Base-by-base conservation (phyloP, 73 alveolate genomes). In the Tetrahymena borealis region DNA sequence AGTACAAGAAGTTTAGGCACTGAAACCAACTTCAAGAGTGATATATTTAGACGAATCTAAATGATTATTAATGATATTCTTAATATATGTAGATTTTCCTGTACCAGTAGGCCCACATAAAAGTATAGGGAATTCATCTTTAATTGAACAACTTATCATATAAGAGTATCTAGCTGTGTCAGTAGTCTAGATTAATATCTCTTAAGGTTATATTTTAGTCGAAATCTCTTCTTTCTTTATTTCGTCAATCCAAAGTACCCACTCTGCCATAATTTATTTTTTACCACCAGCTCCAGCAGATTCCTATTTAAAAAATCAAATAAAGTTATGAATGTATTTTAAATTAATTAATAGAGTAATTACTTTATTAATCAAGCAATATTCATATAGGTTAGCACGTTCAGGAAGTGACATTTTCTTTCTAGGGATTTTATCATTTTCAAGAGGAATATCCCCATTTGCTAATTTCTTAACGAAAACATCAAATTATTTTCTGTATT, bases 61-160 rank as follows among this genome's bases (percentile, higher is more conserved):
- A 37, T 95, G 95, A 92, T 97, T 96, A 77, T 95, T 97, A 90
- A 97, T 97, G 78, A 96, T 97, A 94, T 97, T 97, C 96, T 96
- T 91, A 39, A 97, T 95, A 94, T 97, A 97, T 43, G 95, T 95
- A 31, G 99, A 93, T 94, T 98, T 98, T 38, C 99, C 99, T 8
- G 99, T 98, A 43, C 99, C 99, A 7, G 99, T 97, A 28, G 99
- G 99, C 1, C 99, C 99, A 79, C 98, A 97, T 43, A 97, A 97
- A 39, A 98, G 94, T 32, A 97, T 95, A 39, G 97, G 96, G 35
- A 60, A 60, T 13, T 60, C 85, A 60, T 60, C 85, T 60, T 60
- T 32, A 20, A 60, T 60, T 13, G 85, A 18, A 6, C n/a, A 32
- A 60, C 28, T 60, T 1, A 60, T 60, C 91, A 98, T 90, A 92